Evolutionary conservation across 1,139 yeast genomes (phyloP), one percentile per base, ranked within the genome.

Genomic region (Hansenula anomala): DNA sequence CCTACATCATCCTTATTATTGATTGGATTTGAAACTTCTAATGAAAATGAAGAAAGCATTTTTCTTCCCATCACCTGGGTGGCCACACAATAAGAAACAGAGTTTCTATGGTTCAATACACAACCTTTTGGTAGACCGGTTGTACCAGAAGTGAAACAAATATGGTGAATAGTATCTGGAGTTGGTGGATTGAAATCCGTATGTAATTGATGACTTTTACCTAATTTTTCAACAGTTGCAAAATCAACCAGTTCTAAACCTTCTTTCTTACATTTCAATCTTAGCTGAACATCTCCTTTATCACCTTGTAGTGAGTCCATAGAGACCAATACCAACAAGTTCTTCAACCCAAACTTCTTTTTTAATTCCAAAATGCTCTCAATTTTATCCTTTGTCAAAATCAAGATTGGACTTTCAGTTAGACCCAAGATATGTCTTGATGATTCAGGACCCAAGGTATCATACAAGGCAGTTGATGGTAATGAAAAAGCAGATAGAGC

Each of bases 381-480:
- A 34, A 75, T 57, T 48, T 73, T 73, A 28, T 67, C 69, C 46
- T 69, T 64, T 4, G 82, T 65, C 28, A 71, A 61, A 29, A 79
- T 61, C 13, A 78, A 58, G 2, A 79, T 69, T 2, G 84, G 83
- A 14, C 75, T 59, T 44, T 75, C 72, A 6, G 83, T 75, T 39
- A 75, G 51, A 32, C 67, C 67, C 58, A 80, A 59, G 44, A 80
- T 80, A 56, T 78, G 75, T 47, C 67, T 68, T 4, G 83, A 70
- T 9, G 85, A 67, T 18, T 69, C 72, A 1, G 76, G 69, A 2
- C 86, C 87, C 51, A 80, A 61, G 5, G 85, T 78, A 43, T 79
- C 81, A 56, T 80, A 80, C 36, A 80, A 60, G 3, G 84, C 73
- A 11, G 82, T 79, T 45, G 68, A 67, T 28, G 78, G 63, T 31